phyloP scores from a whole-genome alignment of 2,329 filamentous ascomycete species.

The Chaetomium sp. region DNA sequence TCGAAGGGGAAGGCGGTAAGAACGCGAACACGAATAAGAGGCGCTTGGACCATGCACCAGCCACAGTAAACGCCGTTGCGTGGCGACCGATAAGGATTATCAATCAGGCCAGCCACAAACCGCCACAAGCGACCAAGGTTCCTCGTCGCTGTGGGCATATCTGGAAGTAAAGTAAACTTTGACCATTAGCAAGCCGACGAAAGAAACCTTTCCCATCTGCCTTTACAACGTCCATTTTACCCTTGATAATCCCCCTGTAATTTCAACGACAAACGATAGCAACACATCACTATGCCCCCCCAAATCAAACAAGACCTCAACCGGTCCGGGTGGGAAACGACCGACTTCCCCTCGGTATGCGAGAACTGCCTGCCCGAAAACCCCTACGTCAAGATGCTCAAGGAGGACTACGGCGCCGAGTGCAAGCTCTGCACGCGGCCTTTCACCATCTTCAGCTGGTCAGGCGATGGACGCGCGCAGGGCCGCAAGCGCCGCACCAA shows the following conservation, averaged over 20 bases:
- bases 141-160: not conserved
- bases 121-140: not conserved
- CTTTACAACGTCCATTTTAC: too few relatives aligned
- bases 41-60: not conserved
- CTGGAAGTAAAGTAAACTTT: not conserved
- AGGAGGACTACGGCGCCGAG: conserved; percentile 88
- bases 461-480: conserved; percentile 70
- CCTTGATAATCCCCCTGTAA: not conserved
- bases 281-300: conserved; percentile 56
- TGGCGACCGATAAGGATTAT: not conserved
- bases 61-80: not conserved
- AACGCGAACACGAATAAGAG: conserved; percentile 19
- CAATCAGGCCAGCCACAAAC: conserved; percentile 1
- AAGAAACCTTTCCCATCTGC: too few relatives aligned
- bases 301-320: conserved; percentile 97
- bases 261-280: not conserved
- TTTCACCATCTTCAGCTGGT: conserved; percentile 95
- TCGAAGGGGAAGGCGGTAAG: conserved; percentile 12
- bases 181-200: not conserved
- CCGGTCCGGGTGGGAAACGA: conserved; percentile 91
- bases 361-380: conserved; percentile 95
- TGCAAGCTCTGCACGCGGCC: conserved; percentile 87
- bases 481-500: conserved; percentile 88
- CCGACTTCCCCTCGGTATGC: conserved; percentile 80
- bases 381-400: conserved; percentile 97